phyloP scores from a whole-genome alignment of 306 rosid species.

The Pueraria montana region DNA sequence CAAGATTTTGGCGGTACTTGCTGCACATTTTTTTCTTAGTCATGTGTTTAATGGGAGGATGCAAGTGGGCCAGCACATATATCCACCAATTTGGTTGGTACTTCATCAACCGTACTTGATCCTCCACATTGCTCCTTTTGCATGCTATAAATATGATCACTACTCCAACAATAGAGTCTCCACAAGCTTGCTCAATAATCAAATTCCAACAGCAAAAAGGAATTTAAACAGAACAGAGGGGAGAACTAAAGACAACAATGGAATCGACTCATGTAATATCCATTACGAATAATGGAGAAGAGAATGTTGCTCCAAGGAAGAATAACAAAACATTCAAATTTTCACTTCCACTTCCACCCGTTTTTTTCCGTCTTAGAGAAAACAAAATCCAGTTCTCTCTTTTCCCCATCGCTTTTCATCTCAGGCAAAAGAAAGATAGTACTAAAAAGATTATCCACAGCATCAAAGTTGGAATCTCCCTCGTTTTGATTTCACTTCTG shows the following conservation, averaged over 20 bases:
- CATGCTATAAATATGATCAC: conserved; percentile 12
- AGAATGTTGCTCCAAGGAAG: conserved; percentile 30
- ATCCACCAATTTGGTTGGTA: neutral
- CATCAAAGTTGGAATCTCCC: conserved; percentile 72
- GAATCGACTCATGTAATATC: conserved; percentile 59
- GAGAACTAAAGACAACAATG: conserved; percentile 38
- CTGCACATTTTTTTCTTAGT: neutral
- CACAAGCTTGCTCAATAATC: neutral
- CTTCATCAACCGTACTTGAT: neutral
- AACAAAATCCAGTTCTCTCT: conserved; percentile 34
- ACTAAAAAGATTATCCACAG: conserved; percentile 66
- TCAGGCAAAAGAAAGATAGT: conserved; percentile 39
- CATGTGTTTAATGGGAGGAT: neutral
- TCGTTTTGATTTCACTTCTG: conserved; percentile 78
- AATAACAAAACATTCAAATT: conserved; percentile 1
- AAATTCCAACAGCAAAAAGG: neutral
- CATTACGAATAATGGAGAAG: conserved; percentile 44
- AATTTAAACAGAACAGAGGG: neutral
- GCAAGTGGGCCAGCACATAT: neutral
- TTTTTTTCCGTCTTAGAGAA: neutral
- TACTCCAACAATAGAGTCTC: neutral
- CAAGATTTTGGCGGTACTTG: neutral
- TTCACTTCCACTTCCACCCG: neutral
- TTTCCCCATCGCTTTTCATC: conserved; percentile 17
- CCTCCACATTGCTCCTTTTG: neutral